These are phyloP conservation scores for Rubroboletus satanas DNA, from an alignment of 768 basidiomycete genomes.

Conservation along the genomic window DNA sequence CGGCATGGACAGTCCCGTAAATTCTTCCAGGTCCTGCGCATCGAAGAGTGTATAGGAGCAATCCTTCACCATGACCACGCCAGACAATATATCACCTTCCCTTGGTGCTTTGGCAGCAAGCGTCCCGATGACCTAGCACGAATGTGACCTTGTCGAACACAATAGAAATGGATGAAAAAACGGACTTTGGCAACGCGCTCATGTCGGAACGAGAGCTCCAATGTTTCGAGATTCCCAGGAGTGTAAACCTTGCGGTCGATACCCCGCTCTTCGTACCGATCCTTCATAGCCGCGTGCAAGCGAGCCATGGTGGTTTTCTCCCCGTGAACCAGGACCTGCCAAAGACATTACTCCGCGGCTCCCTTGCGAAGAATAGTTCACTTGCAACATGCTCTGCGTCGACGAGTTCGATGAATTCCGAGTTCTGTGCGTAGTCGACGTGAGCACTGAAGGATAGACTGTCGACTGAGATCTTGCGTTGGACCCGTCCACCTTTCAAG, in stretches of 20 bases:
- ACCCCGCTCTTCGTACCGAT: constrained; percentile 77
- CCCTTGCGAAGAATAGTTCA: constrained; percentile 10
- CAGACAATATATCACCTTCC: constrained; percentile 69
- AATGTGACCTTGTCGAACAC: not conserved
- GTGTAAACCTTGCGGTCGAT: constrained; percentile 94
- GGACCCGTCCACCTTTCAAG: constrained; percentile 72
- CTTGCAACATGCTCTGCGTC: constrained; percentile 86
- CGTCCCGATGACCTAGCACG: constrained; percentile 75
- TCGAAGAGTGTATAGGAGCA: constrained; percentile 93
- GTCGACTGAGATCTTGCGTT: constrained; percentile 84
- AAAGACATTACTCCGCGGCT: not conserved
- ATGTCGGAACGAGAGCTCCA: constrained; percentile 80
- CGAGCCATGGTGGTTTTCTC: constrained; percentile 91
- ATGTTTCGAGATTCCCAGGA: constrained; percentile 84
- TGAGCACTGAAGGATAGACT: constrained; percentile 96
- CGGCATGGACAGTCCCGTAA: constrained; percentile 82
- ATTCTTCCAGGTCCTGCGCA: constrained; percentile 82
- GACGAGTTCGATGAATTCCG: constrained; percentile 90
- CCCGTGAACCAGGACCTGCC: constrained; percentile 87
- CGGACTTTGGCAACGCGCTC: constrained; percentile 87
- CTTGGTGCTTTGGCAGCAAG: constrained; percentile 74
- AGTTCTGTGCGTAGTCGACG: constrained; percentile 94
- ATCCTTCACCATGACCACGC: constrained; percentile 86
- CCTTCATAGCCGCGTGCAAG: constrained; percentile 76
- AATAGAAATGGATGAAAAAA: not conserved